phyloP scores from a whole-genome alignment of 2,329 filamentous ascomycete genomes.

The Gnomoniopsis sp. region DNA sequence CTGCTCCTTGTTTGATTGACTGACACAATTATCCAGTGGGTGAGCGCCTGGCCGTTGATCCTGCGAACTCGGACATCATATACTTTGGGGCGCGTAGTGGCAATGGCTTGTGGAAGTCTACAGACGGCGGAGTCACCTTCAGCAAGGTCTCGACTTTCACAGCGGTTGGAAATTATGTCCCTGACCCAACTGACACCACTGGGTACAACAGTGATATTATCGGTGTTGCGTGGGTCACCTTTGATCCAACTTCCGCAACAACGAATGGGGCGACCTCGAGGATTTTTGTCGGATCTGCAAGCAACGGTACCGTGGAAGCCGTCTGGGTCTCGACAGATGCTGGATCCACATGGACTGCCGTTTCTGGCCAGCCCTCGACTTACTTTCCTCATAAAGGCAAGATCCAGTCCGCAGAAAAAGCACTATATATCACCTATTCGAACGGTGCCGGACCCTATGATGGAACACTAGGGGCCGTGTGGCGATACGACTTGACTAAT shows the following conservation, averaged over 20 bases:
- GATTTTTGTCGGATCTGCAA: constrained; percentile 55
- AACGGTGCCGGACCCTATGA: constrained; percentile 57
- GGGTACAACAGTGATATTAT: constrained; percentile 44
- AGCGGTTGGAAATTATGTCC: constrained; percentile 45
- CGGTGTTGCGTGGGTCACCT: constrained; percentile 51
- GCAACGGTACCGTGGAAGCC: constrained; percentile 45
- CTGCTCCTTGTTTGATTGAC: neutral
- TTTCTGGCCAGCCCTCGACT: constrained; percentile 46
- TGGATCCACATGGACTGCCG: constrained; percentile 48
- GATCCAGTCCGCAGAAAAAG: constrained; percentile 47
- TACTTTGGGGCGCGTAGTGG: constrained; percentile 58
- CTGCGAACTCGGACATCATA: constrained; percentile 52
- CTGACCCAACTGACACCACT: constrained; percentile 40
- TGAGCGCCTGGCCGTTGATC: constrained; percentile 56
- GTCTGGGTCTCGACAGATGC: constrained; percentile 53
- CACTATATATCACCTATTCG: constrained; percentile 51
- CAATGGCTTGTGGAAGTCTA: constrained; percentile 57
- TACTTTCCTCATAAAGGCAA: constrained; percentile 54
- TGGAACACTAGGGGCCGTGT: constrained; percentile 49
- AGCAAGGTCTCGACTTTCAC: constrained; percentile 49
- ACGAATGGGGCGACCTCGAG: constrained; percentile 47
- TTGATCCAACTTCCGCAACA: constrained; percentile 47
- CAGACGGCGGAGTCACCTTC: constrained; percentile 52
- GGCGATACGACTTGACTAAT: constrained; percentile 48
- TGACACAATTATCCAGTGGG: constrained; percentile 32